Percentiles rank a stretch among this genome's conserved stretches.
Conservation (phyloP, 208 protist genomes). For the Giardia muris region DNA sequence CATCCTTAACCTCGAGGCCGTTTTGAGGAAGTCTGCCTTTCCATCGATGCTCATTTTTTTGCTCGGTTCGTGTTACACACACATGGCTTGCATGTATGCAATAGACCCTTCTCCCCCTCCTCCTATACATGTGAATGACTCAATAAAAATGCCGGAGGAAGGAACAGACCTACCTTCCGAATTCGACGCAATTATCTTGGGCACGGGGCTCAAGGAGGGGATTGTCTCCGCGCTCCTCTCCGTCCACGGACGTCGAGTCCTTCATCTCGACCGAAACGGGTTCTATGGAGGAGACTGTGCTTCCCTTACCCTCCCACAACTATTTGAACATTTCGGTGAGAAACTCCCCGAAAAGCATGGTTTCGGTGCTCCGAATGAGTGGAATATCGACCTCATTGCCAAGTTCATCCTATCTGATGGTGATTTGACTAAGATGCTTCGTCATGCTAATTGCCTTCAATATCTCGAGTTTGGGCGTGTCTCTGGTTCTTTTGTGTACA, state of each 20-base stretch:
- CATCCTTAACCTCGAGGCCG: no score
- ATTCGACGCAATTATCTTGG: constrained; percentile 89
- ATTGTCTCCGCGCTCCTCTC: constrained; percentile 60
- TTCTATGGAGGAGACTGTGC: constrained; percentile 97
- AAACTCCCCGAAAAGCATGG: constrained; percentile 49
- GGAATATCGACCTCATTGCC: constrained; percentile 94
- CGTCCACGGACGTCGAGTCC: constrained; percentile 79
- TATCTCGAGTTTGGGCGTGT: constrained; percentile 97
- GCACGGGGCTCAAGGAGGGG: constrained; percentile 65
- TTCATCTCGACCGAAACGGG: constrained; percentile 95
- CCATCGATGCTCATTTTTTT: no score
- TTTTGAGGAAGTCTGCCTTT: no score
- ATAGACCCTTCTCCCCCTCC: no score
- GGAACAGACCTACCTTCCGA: neutral
- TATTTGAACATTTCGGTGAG: constrained; percentile 77
- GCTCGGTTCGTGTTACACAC: no score
- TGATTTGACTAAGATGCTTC: constrained; percentile 80
- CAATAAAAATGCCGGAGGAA: no score
- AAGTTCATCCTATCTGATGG: constrained; percentile 90
- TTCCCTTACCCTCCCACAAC: constrained; percentile 85
- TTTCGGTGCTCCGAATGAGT: constrained; percentile 75
- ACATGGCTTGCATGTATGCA: no score
- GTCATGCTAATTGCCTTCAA: constrained; percentile 79
- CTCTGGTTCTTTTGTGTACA: constrained; percentile 81
- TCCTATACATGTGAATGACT: no score